Percentiles rank a stretch among this genome's conserved stretches.
Conservation (phyloP, 768 basidiomycete genomes). For the Agaricus sinodeliciosus region DNA sequence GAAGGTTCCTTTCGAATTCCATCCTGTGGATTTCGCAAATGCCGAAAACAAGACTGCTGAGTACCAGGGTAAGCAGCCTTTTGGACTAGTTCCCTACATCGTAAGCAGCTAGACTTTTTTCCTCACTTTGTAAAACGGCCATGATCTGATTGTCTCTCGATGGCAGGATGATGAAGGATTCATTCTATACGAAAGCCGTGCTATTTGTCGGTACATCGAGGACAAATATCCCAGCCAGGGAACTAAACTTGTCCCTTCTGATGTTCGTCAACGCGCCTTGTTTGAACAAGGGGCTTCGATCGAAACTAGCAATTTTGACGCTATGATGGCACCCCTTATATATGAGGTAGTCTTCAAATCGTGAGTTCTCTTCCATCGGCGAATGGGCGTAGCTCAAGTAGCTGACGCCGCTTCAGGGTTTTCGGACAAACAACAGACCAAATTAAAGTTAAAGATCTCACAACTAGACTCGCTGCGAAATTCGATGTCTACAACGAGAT, state of each 20-base stretch:
- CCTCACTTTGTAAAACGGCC: background rate
- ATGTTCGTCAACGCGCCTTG: conserved; percentile 29
- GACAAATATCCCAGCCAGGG: conserved; percentile 49
- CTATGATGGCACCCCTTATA: background rate
- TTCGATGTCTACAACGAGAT: conserved; percentile 52
- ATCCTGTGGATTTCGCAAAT: conserved; percentile 29
- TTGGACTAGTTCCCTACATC: conserved; percentile 43
- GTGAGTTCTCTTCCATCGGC: background rate
- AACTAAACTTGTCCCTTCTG: conserved; percentile 40
- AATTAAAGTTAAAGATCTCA: conserved; percentile 18
- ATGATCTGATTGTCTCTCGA: background rate
- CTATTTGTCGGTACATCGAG: conserved; percentile 54
- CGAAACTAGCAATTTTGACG: conserved; percentile 50
- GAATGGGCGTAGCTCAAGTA: background rate
- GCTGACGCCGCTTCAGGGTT: conserved; percentile 8
- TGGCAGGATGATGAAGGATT: conserved; percentile 55
- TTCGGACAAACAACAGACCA: conserved; percentile 24
- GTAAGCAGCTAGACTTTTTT: conserved; percentile 12
- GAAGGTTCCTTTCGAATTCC: conserved; percentile 36
- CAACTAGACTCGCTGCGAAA: conserved; percentile 27
- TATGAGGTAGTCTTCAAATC: background rate
- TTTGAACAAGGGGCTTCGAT: conserved; percentile 48
- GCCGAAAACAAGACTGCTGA: conserved; percentile 29
- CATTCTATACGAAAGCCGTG: conserved; percentile 57
- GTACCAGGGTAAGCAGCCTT: conserved; percentile 39